Conservation (phyloP, 495 filamentous ascomycete species). For the Tuber indicum region DNA sequence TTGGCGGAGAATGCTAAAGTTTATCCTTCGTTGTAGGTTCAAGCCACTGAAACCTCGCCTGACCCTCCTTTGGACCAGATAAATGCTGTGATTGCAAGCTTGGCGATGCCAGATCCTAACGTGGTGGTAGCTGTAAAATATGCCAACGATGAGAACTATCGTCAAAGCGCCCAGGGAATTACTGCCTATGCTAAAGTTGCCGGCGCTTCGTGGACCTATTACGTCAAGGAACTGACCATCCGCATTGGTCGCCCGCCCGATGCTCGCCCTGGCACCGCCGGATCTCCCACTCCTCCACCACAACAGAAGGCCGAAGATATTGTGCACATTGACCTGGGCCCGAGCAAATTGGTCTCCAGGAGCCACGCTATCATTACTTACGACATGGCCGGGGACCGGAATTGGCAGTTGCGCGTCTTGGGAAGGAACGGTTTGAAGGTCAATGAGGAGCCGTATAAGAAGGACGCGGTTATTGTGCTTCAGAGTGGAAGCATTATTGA, state of each 20-base stretch:
- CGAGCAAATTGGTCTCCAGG: conserved; percentile 84
- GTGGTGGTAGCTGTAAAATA: conserved; percentile 60
- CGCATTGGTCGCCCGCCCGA: conserved; percentile 80
- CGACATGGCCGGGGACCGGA: conserved; percentile 55
- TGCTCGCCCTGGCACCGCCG: conserved; percentile 35
- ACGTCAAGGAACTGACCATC: conserved; percentile 69
- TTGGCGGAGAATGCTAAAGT: background rate
- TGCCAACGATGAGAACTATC: conserved; percentile 63
- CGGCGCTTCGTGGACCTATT: conserved; percentile 90
- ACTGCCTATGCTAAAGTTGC: conserved; percentile 91
- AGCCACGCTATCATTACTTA: conserved; percentile 81
- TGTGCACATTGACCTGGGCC: conserved; percentile 88
- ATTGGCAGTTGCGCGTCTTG: conserved; percentile 77
- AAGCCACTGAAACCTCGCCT: conserved; percentile 40
- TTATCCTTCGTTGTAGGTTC: conserved; percentile 31
- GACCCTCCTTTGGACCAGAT: conserved; percentile 50
- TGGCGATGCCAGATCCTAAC: conserved; percentile 52
- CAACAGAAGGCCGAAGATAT: conserved; percentile 40
- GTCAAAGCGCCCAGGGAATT: conserved; percentile 62
- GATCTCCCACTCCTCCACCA: conserved; percentile 36
- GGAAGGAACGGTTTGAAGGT: conserved; percentile 85
- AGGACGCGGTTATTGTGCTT: conserved; percentile 58
- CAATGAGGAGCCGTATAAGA: conserved; percentile 61
- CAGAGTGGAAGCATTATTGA: conserved; percentile 82
- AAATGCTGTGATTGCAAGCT: conserved; percentile 63